Conservation (phyloP, 2,329 filamentous ascomycete species). For the Penicillium sp. region DNA sequence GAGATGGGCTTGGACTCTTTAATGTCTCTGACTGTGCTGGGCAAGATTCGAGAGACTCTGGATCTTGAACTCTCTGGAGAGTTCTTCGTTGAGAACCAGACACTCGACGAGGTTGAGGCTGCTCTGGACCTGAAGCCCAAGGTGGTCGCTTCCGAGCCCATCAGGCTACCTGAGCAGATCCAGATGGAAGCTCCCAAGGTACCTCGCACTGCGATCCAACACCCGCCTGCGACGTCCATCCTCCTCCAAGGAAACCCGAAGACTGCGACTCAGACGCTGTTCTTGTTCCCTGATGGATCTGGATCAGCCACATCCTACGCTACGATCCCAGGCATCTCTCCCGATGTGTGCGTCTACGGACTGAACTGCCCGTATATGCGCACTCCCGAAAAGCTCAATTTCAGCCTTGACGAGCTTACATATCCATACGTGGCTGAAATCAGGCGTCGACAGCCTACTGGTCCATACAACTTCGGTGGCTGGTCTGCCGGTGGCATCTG, state of each 20-base stretch:
- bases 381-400: constrained; percentile 38
- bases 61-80: constrained; percentile 46
- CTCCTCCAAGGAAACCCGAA: constrained; percentile 47
- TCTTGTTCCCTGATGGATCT: constrained; percentile 50
- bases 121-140: constrained; percentile 44
- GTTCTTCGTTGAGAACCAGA: constrained; percentile 49
- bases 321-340: constrained; percentile 43
- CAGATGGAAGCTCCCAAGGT: constrained; percentile 24
- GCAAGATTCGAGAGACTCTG: constrained; percentile 47
- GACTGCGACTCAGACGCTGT: constrained; percentile 45
- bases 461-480: constrained; percentile 67
- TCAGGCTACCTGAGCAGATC: constrained; percentile 29
- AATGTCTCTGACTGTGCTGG: constrained; percentile 49
- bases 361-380: constrained; percentile 50
- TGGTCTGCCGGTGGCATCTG: constrained; percentile 79
- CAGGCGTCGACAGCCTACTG: constrained; percentile 50
- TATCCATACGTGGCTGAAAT: constrained; percentile 48
- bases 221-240: constrained; percentile 46
- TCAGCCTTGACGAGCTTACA: constrained; percentile 40
- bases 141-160: constrained; percentile 23
- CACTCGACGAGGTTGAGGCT: constrained; percentile 42
- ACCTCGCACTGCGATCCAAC: constrained; percentile 21
- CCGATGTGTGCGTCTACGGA: constrained; percentile 47
- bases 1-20: constrained; percentile 51
- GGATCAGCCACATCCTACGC: constrained; percentile 52